Evolutionary conservation across 495 filamentous ascomycete species (phyloP), one percentile per base, ranked within the genome.

Genomic region (Neurospora sublineolata): DNA sequence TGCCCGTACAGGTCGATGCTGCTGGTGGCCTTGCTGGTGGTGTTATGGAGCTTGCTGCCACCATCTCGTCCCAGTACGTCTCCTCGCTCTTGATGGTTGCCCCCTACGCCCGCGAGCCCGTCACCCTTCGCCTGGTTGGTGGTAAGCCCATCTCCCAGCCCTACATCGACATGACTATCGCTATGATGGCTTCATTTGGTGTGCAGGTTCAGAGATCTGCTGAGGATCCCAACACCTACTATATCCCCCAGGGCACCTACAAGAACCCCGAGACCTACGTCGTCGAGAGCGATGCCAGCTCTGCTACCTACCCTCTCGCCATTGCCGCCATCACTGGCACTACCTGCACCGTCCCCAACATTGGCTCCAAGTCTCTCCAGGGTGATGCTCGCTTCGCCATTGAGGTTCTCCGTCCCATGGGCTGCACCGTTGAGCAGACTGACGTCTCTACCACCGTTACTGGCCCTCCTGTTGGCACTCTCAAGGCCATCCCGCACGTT

Each of bases 121-220:
- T 98, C 37, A 97, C 93, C 8, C 83, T 99, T 73, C 90, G 89
- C 10, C 84, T 99, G 64, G 91, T 97, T 46, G 94, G 94, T 46
- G 95, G 94, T 70, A 97, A 96, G 82, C 94, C 94, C 3, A 97
- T 98, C 73, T 97, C 94, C 1, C 93, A 97, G 79, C 90, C 90
- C 18, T 99, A 99, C 77, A 98, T 98, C 78, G 94, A 98, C 76
- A 97, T 99, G 94, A 99, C 95, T 18, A 94, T 93, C 16, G 87
- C 93, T 23, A 98, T 99, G 94, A 99, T 99, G 95, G 87, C 89
- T 39, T 87, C 89, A 6, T 99, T 99, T 77, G 95, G 95, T 44
- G 89, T 98, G 69, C 79, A 90, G 40, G 94, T 97, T 40, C 82
- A 87, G 70, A 78, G 79, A 68, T 83, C 82, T 3, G 71, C 82